Percentiles rank a stretch among this genome's conserved stretches.
Conservation (phyloP, 768 basidiomycete species). For the Harrya chromipes region DNA sequence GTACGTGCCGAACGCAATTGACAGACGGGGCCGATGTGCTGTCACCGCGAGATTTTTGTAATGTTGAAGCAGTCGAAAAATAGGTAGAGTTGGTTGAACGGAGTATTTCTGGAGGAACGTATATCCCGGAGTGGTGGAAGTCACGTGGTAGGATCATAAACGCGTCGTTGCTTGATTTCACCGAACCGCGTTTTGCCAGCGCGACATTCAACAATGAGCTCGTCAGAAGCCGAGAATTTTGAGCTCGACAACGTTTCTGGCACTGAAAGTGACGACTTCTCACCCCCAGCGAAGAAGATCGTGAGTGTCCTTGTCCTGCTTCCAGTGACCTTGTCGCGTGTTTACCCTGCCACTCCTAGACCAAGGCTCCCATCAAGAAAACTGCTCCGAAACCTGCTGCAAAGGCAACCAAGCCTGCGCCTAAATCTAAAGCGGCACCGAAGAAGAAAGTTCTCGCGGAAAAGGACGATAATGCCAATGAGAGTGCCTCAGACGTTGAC, state of each 20-base stretch:
- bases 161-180: slow-evolving; percentile 4
- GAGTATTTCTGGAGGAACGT: no score
- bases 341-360: slow-evolving; percentile 23
- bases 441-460: slow-evolving; percentile 74
- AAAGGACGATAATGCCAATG: slow-evolving; percentile 61
- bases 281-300: slow-evolving; percentile 57
- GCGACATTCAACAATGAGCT: slow-evolving; percentile 53
- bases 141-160: slow-evolving; percentile 18
- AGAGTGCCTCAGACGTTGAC: slow-evolving; percentile 43
- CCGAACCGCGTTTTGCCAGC: slow-evolving; percentile 9
- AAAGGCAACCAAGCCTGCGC: slow-evolving; percentile 38
- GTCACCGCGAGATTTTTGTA: no score
- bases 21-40: no score
- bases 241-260: slow-evolving; percentile 56
- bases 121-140: neutral
- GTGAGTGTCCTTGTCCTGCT: slow-evolving; percentile 10
- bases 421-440: slow-evolving; percentile 49
- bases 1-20: no score
- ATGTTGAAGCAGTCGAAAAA: no score
- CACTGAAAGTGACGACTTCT: slow-evolving; percentile 66
- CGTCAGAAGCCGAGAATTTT: slow-evolving; percentile 70
- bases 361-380: slow-evolving; percentile 40
- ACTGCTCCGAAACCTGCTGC: slow-evolving; percentile 42
- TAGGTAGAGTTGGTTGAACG: no score
- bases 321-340: slow-evolving; percentile 1